Percentiles rank a stretch among this genome's conserved stretches.
Evolutionary conservation across 139 green algal species (phyloP).

Genomic region (Eudorina sp.): DNA sequence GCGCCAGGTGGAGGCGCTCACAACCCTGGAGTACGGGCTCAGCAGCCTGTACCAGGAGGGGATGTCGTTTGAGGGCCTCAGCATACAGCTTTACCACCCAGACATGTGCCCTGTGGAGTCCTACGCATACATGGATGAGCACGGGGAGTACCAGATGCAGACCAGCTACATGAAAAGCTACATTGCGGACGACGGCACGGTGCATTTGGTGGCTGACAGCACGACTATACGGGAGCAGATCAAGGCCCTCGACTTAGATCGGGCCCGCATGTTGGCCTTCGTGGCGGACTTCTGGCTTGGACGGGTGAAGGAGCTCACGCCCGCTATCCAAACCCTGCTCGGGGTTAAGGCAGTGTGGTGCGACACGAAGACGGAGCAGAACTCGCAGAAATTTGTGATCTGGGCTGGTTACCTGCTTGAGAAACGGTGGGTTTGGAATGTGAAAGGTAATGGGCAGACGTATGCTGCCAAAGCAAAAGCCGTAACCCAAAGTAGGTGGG

Average conservation of each 20-base stretch:
- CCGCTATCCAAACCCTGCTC: slow-evolving; percentile 76
- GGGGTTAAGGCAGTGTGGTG: slow-evolving; percentile 88
- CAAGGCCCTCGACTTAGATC: slow-evolving; percentile 77
- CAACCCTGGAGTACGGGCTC: slow-evolving; percentile 44
- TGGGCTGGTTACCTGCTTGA: slow-evolving; percentile 88
- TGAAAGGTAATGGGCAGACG: too few relatives aligned
- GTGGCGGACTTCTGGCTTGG: slow-evolving; percentile 81
- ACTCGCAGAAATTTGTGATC: slow-evolving; percentile 90
- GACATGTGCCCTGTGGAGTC: slow-evolving; percentile 71
- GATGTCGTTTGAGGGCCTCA: slow-evolving; percentile 68
- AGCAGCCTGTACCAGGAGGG: slow-evolving; percentile 42
- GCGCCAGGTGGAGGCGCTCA: slow-evolving; percentile 80
- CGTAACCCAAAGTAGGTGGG: too few relatives aligned
- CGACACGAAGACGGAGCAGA: slow-evolving; percentile 78
- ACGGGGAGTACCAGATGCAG: slow-evolving; percentile 69
- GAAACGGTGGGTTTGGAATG: slow-evolving; percentile 64
- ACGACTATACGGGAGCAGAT: slow-evolving; percentile 56
- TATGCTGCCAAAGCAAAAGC: too few relatives aligned
- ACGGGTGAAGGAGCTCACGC: slow-evolving; percentile 76
- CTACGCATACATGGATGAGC: slow-evolving; percentile 60
- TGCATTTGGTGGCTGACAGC: slow-evolving; percentile 84
- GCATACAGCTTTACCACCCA: slow-evolving; percentile 82
- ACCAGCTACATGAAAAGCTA: slow-evolving; percentile 72
- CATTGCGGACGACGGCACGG: slow-evolving; percentile 80
- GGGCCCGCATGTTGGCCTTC: slow-evolving; percentile 78